These are phyloP conservation scores for Asclepias syriaca DNA, from an alignment of 257 asterid genomes.

Conservation along the genomic window DNA sequence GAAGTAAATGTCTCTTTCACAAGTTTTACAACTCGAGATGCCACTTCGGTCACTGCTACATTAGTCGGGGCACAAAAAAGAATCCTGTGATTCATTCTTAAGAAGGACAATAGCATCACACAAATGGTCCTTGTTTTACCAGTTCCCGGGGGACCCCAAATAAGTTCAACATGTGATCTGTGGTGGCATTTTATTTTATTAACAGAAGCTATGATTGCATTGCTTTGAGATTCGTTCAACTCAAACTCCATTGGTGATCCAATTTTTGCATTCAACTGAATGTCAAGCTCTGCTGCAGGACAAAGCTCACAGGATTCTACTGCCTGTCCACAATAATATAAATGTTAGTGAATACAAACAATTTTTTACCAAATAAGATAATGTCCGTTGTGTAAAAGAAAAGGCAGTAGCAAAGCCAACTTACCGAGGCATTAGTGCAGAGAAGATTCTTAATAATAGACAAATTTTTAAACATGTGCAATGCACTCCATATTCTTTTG, in stretches of 20 bases:
- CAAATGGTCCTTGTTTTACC: slow-evolving; percentile 51
- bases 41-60: slow-evolving; percentile 48
- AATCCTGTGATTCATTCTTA: slow-evolving; percentile 36
- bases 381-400: no score
- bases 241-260: background rate
- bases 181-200: slow-evolving; percentile 18
- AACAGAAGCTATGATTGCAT: slow-evolving; percentile 19
- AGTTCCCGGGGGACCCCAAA: slow-evolving; percentile 71
- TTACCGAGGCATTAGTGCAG: no score
- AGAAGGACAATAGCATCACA: slow-evolving; percentile 33
- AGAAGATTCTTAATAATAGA: no score
- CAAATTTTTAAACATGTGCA: no score
- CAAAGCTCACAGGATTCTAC: slow-evolving; percentile 17
- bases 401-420: no score
- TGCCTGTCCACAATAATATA: no score
- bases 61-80: slow-evolving; percentile 62
- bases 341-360: no score
- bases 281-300: background rate
- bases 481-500: no score
- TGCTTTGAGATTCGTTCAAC: slow-evolving; percentile 24
- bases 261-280: background rate
- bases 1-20: slow-evolving; percentile 19
- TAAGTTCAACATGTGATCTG: slow-evolving; percentile 19
- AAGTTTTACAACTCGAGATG: slow-evolving; percentile 37
- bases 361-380: no score